Evolutionary conservation across 2,329 filamentous ascomycete genomes (phyloP).

Genomic region (Colletotrichum liaoningense): DNA sequence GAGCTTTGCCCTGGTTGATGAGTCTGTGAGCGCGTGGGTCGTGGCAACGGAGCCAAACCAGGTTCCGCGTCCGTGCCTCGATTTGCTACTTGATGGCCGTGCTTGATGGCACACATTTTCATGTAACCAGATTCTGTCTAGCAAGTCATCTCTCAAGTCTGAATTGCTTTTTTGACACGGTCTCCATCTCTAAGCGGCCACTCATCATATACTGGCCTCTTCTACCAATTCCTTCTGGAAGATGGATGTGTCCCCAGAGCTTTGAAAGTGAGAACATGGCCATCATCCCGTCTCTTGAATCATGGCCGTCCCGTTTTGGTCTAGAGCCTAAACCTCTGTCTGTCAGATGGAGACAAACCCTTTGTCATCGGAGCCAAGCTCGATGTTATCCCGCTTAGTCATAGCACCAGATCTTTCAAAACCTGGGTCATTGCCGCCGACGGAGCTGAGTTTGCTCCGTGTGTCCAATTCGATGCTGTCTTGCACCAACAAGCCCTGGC

Average conservation of each 20-base stretch:
- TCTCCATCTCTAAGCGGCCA: too few relatives aligned
- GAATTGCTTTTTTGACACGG: too few relatives aligned
- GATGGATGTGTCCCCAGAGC: neutral
- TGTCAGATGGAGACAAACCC: rapidly evolving
- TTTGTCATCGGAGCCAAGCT: conserved; percentile 2
- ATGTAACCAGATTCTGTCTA: neutral
- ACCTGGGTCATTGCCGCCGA: neutral
- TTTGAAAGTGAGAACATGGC: neutral
- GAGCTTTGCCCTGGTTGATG: neutral
- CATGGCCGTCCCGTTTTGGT: neutral
- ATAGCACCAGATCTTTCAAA: rapidly evolving
- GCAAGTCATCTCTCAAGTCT: neutral
- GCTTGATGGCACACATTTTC: neutral
- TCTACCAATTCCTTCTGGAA: neutral
- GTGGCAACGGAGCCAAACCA: neutral
- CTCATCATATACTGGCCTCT: neutral
- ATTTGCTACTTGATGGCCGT: neutral
- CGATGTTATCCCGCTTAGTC: neutral
- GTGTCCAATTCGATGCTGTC: neutral
- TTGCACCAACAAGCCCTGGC: neutral
- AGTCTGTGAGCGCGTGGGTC: neutral
- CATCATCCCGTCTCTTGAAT: neutral
- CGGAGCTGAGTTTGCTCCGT: conserved; percentile 1
- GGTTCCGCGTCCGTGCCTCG: neutral
- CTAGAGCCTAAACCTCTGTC: neutral